Evolutionary conservation across 805 yeast genomes (phyloP), one percentile per base, ranked within the genome.

Genomic region (Metschnikowia picachoensis): DNA sequence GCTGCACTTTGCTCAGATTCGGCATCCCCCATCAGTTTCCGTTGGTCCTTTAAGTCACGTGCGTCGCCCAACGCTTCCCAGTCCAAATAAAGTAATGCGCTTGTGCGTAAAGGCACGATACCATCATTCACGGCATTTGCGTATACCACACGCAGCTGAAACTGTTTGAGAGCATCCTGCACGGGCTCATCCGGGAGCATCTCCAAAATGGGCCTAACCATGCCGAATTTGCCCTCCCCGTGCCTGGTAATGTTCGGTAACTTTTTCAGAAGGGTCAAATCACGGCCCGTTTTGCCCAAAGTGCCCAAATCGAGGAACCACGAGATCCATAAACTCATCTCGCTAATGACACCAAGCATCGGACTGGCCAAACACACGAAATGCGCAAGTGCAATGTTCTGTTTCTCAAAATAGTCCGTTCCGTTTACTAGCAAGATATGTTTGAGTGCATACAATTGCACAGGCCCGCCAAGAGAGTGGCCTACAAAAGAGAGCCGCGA

Each of bases 81-180:
- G 51, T 72, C 77, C 42, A 72, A 54, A 43, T 70, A 72, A 16
- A 72, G 55, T 42, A 72, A 57, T 1, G 74, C 72, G 30, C 73
- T 61, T 0, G 77, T 72, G 39, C 77, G 56, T 30, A 72, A 58
- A 1, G 77, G 77, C 1, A 71, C 76, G 16, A 72, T 72, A 2
- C 77, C 77, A 49, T 72, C 77, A 45, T 72, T 71, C 13, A 72
- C 60, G 5, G 74, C 73, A 52, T 72, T 72, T 14, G 77, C 76
- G 50, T 72, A 72, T 5, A 71, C 50, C 2, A 73, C 67, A 32
- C 71, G 61, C 48, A 61, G 64, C 28, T 57, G 55, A 43, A 72
- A 72, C 37, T 52, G 41, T 5, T 44, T 51, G 28, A 72, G 48
- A 38, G 66, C 64, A 4, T 52, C 38, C 36, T 59, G 67, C n/a